phyloP scores from a whole-genome alignment of 176 grass and related monocot species.

The Zizania latifolia region DNA sequence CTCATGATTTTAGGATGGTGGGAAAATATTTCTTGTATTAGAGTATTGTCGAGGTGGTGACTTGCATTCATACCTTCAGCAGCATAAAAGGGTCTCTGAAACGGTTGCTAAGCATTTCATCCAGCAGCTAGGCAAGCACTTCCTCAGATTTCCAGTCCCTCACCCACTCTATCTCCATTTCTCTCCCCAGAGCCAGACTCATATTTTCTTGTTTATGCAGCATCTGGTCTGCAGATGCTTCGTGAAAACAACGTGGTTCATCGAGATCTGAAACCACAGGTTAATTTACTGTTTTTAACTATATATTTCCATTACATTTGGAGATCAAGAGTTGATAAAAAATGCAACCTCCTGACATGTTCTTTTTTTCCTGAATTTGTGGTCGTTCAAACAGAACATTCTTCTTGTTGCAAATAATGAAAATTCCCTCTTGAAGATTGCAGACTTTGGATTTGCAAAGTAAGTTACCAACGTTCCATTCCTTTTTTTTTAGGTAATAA shows the following conservation, averaged over 20 bases:
- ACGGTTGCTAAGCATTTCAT: constrained; percentile 81
- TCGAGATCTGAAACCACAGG: constrained; percentile 97
- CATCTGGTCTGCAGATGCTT: constrained; percentile 81
- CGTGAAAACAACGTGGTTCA: constrained; percentile 89
- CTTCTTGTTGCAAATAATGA: constrained; percentile 71
- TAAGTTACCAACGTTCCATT: constrained; percentile 42
- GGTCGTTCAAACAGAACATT: constrained; percentile 69
- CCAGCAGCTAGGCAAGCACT: constrained; percentile 68
- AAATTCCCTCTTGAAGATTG: constrained; percentile 85
- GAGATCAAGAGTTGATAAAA: neutral
- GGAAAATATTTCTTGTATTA: constrained; percentile 84
- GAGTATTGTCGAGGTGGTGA: constrained; percentile 92
- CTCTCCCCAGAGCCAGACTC: neutral
- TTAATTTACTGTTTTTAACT: constrained; percentile 20
- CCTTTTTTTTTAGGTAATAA: too few relatives aligned
- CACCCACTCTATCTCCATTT: neutral
- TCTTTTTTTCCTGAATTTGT: constrained; percentile 24
- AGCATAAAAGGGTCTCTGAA: constrained; percentile 63
- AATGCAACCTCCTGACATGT: neutral
- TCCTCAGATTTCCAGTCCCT: neutral
- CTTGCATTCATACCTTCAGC: constrained; percentile 56
- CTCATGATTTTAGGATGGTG: constrained; percentile 43
- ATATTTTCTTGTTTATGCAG: constrained; percentile 35
- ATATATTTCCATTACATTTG: neutral
- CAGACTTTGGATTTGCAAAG: constrained; percentile 99